Percentiles rank a stretch among this genome's conserved stretches.
phyloP scores from a whole-genome alignment of 345 rosid species.

The Bretschneidera sinensis region DNA sequence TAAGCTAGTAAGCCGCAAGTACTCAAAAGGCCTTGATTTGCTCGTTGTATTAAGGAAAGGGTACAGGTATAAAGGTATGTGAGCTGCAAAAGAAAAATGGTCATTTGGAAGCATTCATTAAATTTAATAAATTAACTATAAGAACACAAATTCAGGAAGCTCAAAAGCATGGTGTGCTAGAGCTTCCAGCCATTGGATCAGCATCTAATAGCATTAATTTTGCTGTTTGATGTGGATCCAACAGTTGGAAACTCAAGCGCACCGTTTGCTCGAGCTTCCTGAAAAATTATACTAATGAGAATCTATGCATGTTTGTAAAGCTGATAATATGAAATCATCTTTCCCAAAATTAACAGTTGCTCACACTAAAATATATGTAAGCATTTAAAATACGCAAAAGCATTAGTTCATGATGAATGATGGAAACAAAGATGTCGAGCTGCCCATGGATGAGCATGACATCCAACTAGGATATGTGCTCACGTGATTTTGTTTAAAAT shows the following conservation, averaged over 20 bases:
- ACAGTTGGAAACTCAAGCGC: no score
- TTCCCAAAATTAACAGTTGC: not conserved
- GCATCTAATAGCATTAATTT: no score
- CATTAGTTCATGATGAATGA: not conserved
- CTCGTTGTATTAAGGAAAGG: conserved; percentile 95
- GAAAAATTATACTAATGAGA: no score
- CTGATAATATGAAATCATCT: no score
- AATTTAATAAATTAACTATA: no score
- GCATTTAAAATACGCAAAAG: not conserved
- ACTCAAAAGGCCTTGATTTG: conserved; percentile 96
- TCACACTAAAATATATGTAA: not conserved
- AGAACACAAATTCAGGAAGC: no score
- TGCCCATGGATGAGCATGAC: not conserved
- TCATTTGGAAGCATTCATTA: not conserved
- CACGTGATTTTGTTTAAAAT: not conserved
- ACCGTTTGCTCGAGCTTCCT: no score
- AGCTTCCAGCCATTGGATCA: no score
- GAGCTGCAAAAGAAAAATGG: conserved; percentile 54
- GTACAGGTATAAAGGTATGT: conserved; percentile 85
- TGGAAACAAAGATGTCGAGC: not conserved
- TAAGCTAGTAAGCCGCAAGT: conserved; percentile 90
- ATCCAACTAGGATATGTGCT: not conserved
- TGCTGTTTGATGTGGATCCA: no score
- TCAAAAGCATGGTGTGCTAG: no score
- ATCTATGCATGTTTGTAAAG: no score